Conservation (phyloP, 768 basidiomycete species). For the Ramaria sp. region DNA sequence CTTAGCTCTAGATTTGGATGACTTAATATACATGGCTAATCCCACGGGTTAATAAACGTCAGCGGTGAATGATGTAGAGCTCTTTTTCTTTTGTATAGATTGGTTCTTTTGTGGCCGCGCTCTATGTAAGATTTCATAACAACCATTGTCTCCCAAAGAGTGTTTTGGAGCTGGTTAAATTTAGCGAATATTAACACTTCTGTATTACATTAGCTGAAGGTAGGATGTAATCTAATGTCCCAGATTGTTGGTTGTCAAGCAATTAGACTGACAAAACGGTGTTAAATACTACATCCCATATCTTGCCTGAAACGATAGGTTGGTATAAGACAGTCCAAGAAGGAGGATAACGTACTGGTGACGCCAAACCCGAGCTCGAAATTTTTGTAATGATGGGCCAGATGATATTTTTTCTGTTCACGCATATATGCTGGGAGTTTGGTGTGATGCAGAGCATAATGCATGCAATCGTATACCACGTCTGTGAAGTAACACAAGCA, state of each 20-base stretch:
- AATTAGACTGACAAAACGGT: constrained; percentile 59
- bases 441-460: constrained; percentile 87
- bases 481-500: constrained; percentile 30
- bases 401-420: constrained; percentile 95
- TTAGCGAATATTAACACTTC: too few relatives aligned
- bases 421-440: constrained; percentile 75
- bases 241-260: background rate
- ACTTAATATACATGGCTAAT: background rate
- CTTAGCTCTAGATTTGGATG: constrained; percentile 44
- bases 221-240: background rate
- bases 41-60: too few relatives aligned
- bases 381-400: constrained; percentile 98
- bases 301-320: constrained; percentile 46
- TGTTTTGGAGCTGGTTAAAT: too few relatives aligned
- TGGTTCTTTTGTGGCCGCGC: too few relatives aligned
- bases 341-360: constrained; percentile 46
- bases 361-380: constrained; percentile 97
- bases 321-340: background rate
- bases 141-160: too few relatives aligned
- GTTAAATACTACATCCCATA: constrained; percentile 91
- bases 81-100: too few relatives aligned
- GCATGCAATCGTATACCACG: constrained; percentile 81
- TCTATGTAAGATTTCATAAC: too few relatives aligned
- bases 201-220: too few relatives aligned
- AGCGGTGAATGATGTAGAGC: too few relatives aligned